Percentiles rank a stretch among this genome's conserved stretches.
These are phyloP conservation scores for Diaporthe vexans DNA, from an alignment of 2,329 filamentous ascomycete species.

Conservation along the genomic window DNA sequence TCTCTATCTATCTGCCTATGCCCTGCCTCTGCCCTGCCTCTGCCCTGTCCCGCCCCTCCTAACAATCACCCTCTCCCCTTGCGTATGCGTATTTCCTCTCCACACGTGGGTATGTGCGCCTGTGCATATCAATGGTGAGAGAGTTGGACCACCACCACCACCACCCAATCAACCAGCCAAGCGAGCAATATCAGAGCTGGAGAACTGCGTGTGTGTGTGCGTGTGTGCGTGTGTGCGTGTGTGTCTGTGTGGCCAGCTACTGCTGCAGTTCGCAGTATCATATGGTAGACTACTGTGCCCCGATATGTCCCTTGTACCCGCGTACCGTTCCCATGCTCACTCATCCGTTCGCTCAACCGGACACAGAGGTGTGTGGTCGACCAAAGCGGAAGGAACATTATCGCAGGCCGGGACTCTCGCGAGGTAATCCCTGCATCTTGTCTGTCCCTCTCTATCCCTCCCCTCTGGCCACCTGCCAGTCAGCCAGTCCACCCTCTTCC, in stretches of 20 bases:
- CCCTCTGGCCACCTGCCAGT: background rate
- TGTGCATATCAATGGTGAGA: background rate
- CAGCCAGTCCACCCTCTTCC: background rate
- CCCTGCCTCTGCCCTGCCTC: no score
- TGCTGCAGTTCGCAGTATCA: conserved; percentile 1
- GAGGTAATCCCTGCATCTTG: conserved; percentile 29
- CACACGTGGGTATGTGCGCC: background rate
- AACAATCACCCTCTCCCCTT: background rate
- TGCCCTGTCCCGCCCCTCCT: no score
- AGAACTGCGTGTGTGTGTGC: background rate
- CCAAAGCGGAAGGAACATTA: conserved; percentile 41
- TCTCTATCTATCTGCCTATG: no score
- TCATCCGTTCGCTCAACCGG: background rate
- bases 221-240: no score
- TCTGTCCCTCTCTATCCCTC: background rate
- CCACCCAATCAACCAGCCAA: background rate
- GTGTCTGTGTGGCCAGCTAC: background rate
- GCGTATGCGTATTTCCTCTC: background rate
- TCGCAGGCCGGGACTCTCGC: conserved; percentile 28
- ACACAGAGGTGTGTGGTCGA: conserved; percentile 33
- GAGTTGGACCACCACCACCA: background rate
- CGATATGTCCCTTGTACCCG: background rate
- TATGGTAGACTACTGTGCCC: background rate
- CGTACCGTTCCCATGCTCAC: conserved; percentile 11
- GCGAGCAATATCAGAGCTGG: background rate